phyloP scores from a whole-genome alignment of 176 grass and related monocot genomes.

The Aegilops tauschii region DNA sequence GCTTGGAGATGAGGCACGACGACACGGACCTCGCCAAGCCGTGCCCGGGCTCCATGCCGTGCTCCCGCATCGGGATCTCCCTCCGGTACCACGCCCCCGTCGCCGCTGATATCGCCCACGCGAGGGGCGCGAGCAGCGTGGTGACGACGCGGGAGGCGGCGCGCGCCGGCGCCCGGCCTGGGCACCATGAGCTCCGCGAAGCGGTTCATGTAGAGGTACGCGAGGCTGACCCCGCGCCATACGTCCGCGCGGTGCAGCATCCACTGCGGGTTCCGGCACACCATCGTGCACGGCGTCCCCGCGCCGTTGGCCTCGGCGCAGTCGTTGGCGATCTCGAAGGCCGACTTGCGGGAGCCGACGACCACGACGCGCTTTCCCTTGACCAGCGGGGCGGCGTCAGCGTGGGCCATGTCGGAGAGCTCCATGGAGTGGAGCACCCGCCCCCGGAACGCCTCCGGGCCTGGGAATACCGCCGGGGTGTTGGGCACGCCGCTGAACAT shows the following conservation, averaged over 20 bases:
- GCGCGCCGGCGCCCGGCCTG: constrained; percentile 46
- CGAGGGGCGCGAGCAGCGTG: constrained; percentile 43
- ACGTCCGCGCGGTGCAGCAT: constrained; percentile 16
- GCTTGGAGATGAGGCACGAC: constrained; percentile 29
- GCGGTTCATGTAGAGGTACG: constrained; percentile 45
- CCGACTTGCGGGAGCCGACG: constrained; percentile 47
- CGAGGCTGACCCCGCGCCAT: constrained; percentile 35
- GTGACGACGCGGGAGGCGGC: constrained; percentile 24
- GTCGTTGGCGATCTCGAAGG: constrained; percentile 34
- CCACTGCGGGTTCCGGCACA: constrained; percentile 46
- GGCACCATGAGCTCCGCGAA: constrained; percentile 60
- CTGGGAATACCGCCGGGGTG: constrained; percentile 50
- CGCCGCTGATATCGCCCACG: constrained; percentile 43
- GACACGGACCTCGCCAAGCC: constrained; percentile 30
- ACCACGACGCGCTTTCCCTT: constrained; percentile 45
- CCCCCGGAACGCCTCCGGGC: constrained; percentile 53
- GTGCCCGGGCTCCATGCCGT: constrained; percentile 46
- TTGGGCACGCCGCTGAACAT: constrained; percentile 75
- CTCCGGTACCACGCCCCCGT: constrained; percentile 32
- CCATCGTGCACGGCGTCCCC: constrained; percentile 46
- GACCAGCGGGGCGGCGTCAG: constrained; percentile 32
- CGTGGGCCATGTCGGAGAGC: constrained; percentile 31
- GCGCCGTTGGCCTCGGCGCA: constrained; percentile 40
- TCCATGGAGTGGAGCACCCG: constrained; percentile 67
- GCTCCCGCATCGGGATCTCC: constrained; percentile 37